Evolutionary conservation across 192 early-diverging fungal species (phyloP).

Genomic region (Entomortierella lignicola): DNA sequence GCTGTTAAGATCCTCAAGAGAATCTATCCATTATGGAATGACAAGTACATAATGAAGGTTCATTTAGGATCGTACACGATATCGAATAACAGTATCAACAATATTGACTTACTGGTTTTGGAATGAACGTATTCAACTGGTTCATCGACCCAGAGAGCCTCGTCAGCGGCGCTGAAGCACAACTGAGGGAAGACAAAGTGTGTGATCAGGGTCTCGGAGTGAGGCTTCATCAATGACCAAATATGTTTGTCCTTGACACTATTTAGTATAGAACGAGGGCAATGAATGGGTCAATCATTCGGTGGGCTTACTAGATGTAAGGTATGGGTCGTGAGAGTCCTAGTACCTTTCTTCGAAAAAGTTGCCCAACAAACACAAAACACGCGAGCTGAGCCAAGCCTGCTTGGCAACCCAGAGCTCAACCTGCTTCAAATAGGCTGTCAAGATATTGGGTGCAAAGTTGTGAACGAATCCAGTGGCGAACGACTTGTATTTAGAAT

Average conservation of each 20-base stretch:
- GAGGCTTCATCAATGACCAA: slow-evolving; percentile 92
- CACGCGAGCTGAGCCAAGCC: slow-evolving; percentile 77
- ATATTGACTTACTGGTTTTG: slow-evolving; percentile 61
- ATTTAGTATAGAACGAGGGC: slow-evolving; percentile 6
- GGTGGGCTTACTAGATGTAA: too few species aligned
- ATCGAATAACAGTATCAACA: neutral
- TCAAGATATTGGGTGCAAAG: slow-evolving; percentile 92
- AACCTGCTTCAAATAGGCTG: slow-evolving; percentile 86
- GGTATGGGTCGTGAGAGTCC: too few species aligned
- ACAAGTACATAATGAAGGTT: too few species aligned
- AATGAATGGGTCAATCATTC: too few species aligned
- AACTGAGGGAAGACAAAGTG: slow-evolving; percentile 94
- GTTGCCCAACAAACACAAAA: slow-evolving; percentile 75
- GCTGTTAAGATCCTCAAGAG: slow-evolving; percentile 87
- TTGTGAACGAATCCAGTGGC: slow-evolving; percentile 86
- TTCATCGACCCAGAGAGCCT: slow-evolving; percentile 93
- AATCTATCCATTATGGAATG: slow-evolving; percentile 58
- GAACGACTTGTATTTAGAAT: slow-evolving; percentile 69
- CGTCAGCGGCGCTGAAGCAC: slow-evolving; percentile 88
- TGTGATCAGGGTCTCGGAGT: slow-evolving; percentile 82
- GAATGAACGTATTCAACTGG: slow-evolving; percentile 92
- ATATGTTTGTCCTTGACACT: slow-evolving; percentile 89
- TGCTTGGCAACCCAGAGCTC: slow-evolving; percentile 79
- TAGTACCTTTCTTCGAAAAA: slow-evolving; percentile 85
- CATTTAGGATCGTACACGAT: too few species aligned